phyloP scores from a whole-genome alignment of 2,329 filamentous ascomycete genomes.

The Venturia carpophila region DNA sequence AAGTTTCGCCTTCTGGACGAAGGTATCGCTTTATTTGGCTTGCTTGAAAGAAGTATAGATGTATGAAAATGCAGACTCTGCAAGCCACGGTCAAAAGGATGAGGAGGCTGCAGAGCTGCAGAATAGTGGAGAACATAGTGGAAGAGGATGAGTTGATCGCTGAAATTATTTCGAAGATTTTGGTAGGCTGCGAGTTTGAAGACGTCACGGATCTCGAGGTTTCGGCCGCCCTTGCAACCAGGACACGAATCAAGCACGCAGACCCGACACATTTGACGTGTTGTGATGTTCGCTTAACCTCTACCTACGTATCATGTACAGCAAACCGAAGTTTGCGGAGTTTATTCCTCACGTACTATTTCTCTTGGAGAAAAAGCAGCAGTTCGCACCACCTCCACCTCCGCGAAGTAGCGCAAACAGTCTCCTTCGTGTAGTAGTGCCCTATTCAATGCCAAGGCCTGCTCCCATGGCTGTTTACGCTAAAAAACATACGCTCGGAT shows the following conservation, averaged over 20 bases:
- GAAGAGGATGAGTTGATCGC: neutral
- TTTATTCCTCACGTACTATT: neutral
- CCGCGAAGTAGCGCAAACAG: neutral
- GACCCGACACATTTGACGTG: too few relatives aligned
- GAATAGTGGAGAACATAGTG: neutral
- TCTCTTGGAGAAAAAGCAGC: neutral
- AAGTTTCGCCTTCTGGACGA: slow-evolving; percentile 22
- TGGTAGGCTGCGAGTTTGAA: too few relatives aligned
- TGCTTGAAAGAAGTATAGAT: slow-evolving; percentile 13
- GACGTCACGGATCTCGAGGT: too few relatives aligned
- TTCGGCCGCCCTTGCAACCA: too few relatives aligned
- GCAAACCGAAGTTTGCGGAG: neutral
- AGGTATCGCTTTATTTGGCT: slow-evolving; percentile 11
- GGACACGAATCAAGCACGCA: too few relatives aligned
- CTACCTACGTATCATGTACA: too few relatives aligned
- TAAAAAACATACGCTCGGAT: too few relatives aligned
- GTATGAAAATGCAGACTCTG: neutral
- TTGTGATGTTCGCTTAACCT: too few relatives aligned
- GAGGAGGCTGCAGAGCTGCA: neutral
- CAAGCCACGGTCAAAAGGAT: neutral
- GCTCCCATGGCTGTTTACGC: neutral
- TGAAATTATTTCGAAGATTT: neutral
- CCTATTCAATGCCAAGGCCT: too few relatives aligned
- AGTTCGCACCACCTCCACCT: neutral
- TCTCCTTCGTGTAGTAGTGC: too few relatives aligned